phyloP scores from a whole-genome alignment of 2,329 filamentous ascomycete genomes.

The Colletotrichum sp. region DNA sequence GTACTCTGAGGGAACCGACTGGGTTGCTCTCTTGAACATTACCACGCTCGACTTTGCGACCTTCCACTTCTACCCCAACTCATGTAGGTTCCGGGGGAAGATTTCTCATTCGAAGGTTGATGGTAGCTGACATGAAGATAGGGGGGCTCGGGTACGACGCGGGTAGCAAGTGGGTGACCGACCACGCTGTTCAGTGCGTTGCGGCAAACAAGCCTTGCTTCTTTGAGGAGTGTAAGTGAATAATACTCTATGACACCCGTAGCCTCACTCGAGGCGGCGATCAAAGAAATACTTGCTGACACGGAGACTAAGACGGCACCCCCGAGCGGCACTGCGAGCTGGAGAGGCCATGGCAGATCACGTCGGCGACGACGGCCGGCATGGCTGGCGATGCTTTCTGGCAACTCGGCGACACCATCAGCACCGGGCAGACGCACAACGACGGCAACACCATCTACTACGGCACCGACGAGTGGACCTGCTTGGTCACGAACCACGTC shows the following conservation, averaged over 20 bases:
- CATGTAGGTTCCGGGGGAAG: constrained; percentile 23
- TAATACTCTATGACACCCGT: not conserved
- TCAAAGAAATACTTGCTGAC: not conserved
- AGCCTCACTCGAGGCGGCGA: not conserved
- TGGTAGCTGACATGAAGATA: not conserved
- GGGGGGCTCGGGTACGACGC: constrained; percentile 17
- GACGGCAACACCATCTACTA: constrained; percentile 53
- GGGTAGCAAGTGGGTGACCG: constrained; percentile 26
- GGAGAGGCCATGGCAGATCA: constrained; percentile 55
- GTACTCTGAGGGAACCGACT: constrained; percentile 56
- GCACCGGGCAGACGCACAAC: constrained; percentile 44
- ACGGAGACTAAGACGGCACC: constrained; percentile 25
- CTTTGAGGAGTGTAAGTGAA: constrained; percentile 37
- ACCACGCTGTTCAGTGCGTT: constrained; percentile 31
- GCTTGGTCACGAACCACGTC: constrained; percentile 50
- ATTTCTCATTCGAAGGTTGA: not conserved
- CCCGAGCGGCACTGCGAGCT: constrained; percentile 32
- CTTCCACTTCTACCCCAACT: constrained; percentile 34
- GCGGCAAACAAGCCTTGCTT: constrained; percentile 34
- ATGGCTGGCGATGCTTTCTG: constrained; percentile 44
- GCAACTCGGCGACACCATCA: constrained; percentile 45
- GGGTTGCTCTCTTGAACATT: constrained; percentile 55
- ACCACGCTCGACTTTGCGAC: constrained; percentile 55
- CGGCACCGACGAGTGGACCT: constrained; percentile 44
- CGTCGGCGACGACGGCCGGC: constrained; percentile 32